These are phyloP conservation scores for Phylloporus rhodoxanthus DNA, from an alignment of 768 basidiomycete genomes.

Conservation along the genomic window DNA sequence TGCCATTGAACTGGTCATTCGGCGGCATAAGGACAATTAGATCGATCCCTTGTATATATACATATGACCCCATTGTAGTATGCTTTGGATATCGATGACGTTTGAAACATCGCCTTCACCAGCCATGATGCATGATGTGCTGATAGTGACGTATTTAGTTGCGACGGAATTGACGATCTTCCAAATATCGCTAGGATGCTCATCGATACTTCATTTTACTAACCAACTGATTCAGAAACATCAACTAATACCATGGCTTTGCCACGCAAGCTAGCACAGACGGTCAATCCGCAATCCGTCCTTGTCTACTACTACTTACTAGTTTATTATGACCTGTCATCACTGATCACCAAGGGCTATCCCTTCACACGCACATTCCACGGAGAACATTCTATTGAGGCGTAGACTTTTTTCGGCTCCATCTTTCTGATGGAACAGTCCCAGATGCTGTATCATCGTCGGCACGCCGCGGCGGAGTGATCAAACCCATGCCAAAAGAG, in stretches of 20 bases:
- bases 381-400: slow-evolving; percentile 12
- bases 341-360: not conserved
- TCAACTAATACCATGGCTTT: not conserved
- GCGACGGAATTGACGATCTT: not conserved
- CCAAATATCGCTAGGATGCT: not conserved
- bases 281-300: not conserved
- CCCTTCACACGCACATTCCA: slow-evolving; percentile 9
- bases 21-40: not conserved
- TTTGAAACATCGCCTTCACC: not conserved
- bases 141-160: not conserved
- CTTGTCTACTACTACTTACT: too few species aligned
- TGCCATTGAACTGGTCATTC: not conserved
- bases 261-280: not conserved
- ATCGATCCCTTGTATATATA: not conserved
- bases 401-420: slow-evolving; percentile 1
- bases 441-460: not conserved
- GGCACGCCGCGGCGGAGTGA: not conserved
- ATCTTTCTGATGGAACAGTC: slow-evolving; percentile 14
- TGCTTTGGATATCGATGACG: not conserved
- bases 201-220: not conserved
- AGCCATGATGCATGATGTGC: too few species aligned
- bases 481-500: not conserved
- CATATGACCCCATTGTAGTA: slow-evolving; percentile 3
- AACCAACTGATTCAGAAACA: not conserved
- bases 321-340: too few species aligned